These are phyloP conservation scores for Zygosaccharomyces sapae DNA, from an alignment of 1,139 yeast species.

Conservation along the genomic window DNA sequence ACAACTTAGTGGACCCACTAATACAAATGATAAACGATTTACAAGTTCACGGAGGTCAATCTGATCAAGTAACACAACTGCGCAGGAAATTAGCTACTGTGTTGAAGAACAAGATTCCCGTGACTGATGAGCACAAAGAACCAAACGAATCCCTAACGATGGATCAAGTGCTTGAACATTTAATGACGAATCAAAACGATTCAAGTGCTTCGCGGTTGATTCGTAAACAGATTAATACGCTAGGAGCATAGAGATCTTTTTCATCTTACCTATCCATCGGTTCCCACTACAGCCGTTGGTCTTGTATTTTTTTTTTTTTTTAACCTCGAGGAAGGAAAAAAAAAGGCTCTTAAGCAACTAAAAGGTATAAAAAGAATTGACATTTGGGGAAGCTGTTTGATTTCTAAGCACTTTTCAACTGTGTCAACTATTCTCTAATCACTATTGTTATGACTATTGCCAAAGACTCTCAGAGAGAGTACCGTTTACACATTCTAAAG, in stretches of 20 bases:
- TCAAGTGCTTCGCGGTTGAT: slow-evolving; percentile 4
- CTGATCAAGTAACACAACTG: slow-evolving; percentile 3
- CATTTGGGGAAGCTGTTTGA: not conserved
- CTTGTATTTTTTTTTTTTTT: not conserved
- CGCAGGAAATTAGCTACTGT: slow-evolving; percentile 3
- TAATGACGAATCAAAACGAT: slow-evolving; percentile 8
- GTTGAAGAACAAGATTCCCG: slow-evolving; percentile 3
- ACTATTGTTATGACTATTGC: slow-evolving; percentile 19
- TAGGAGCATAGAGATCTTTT: not conserved
- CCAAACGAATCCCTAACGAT: slow-evolving; percentile 2
- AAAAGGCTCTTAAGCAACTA: slow-evolving; percentile 1
- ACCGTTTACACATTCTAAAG: slow-evolving; percentile 24
- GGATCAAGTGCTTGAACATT: slow-evolving; percentile 8
- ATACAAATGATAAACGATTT: slow-evolving; percentile 7
- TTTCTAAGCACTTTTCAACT: not conserved
- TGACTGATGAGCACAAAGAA: not conserved
- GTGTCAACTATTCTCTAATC: too few species aligned
- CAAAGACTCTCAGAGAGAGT: slow-evolving; percentile 18
- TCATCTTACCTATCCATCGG: not conserved
- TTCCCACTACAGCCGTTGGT: slow-evolving; percentile 1
- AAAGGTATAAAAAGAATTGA: slow-evolving; percentile 1
- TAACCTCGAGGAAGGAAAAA: slow-evolving; percentile 3
- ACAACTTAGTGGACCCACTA: slow-evolving; percentile 8
- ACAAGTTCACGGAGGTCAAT: slow-evolving; percentile 7
- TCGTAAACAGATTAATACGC: slow-evolving; percentile 3